These are phyloP conservation scores for Buxus sempervirens DNA, from an alignment of 164 flowering plant species.

Conservation along the genomic window DNA sequence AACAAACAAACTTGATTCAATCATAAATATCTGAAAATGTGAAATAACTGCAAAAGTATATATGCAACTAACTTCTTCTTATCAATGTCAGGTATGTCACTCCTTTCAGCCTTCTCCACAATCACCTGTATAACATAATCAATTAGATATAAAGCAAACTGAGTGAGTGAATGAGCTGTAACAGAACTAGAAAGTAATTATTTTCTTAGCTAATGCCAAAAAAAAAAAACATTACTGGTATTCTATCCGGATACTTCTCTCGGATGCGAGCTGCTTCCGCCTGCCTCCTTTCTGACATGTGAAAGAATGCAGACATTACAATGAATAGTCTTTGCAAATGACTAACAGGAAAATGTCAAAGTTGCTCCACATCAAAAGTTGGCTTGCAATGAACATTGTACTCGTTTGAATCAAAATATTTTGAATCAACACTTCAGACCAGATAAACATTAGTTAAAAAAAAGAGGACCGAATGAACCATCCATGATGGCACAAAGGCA, in stretches of 20 bases:
- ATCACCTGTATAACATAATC: constrained; percentile 48
- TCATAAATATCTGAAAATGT: not conserved
- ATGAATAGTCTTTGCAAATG: not conserved
- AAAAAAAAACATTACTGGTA: constrained; percentile 47
- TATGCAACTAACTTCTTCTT: constrained; percentile 74
- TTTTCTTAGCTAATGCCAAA: not conserved
- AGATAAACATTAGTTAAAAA: too few relatives aligned
- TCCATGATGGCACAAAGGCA: too few relatives aligned
- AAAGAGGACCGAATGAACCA: too few relatives aligned
- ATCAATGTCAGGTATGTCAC: constrained; percentile 85
- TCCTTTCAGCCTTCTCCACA: constrained; percentile 82
- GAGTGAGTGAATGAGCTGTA: not conserved
- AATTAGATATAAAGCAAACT: not conserved
- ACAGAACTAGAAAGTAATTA: not conserved
- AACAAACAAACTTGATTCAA: too few relatives aligned
- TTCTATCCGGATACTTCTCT: constrained; percentile 86
- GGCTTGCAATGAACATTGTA: too few relatives aligned
- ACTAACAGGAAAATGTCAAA: too few relatives aligned
- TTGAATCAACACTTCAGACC: too few relatives aligned
- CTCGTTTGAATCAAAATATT: too few relatives aligned
- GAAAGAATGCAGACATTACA: constrained; percentile 5
- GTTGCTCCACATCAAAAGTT: not conserved
- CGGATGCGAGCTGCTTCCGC: constrained; percentile 84
- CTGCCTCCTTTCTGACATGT: constrained; percentile 65
- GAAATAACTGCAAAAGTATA: not conserved